These are phyloP conservation scores for Cenchrus fungigraminus DNA, from an alignment of 176 grass and related monocot genomes.

Conservation along the genomic window DNA sequence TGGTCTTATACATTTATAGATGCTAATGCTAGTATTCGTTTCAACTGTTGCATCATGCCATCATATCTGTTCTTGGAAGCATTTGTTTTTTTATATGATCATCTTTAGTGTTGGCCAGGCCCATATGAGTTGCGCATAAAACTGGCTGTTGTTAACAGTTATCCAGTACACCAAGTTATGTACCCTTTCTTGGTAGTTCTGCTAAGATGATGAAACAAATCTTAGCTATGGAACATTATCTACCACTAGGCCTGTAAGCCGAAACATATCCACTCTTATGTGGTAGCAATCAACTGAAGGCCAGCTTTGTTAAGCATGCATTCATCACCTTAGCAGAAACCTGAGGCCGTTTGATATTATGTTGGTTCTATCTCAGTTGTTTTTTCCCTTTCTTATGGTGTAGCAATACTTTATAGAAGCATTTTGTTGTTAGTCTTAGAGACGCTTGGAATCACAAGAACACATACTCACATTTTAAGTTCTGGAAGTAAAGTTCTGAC, in stretches of 20 bases:
- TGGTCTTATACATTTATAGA: background rate
- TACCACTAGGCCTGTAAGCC: background rate
- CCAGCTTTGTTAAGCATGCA: background rate
- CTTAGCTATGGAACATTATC: background rate
- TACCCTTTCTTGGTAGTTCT: background rate
- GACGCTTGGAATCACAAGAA: background rate
- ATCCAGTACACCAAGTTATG: background rate
- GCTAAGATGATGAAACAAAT: background rate
- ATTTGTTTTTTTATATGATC: background rate
- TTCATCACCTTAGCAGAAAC: background rate
- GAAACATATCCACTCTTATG: background rate
- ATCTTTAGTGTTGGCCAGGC: background rate
- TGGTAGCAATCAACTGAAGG: background rate
- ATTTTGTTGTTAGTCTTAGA: background rate
- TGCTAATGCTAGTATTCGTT: slow-evolving; percentile 3
- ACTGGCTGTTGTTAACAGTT: background rate
- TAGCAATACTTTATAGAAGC: background rate
- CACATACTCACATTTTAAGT: background rate
- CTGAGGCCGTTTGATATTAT: background rate
- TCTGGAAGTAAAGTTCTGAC: background rate
- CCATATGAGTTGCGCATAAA: background rate
- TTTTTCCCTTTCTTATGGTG: background rate
- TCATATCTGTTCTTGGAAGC: no score
- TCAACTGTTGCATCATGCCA: background rate
- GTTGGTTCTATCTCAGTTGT: background rate